Base-by-base conservation (phyloP, 208 protist genomes). In the Trypanosoma avium region DNA sequence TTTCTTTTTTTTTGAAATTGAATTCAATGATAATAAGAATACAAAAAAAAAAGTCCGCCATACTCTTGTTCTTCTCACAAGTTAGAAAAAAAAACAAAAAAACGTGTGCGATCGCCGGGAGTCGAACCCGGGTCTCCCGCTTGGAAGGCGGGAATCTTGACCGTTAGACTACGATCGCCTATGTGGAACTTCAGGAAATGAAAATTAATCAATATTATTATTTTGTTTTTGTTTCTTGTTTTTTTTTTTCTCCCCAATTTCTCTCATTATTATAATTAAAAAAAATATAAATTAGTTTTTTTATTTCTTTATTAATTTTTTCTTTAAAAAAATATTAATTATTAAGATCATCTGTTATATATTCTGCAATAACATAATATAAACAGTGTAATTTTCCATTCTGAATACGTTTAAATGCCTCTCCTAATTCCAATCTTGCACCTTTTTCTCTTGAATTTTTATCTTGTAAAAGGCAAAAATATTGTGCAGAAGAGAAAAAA, bases 291-390 rank as follows among this genome's bases (percentile, higher is more conserved):
- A 13, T 38, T 4, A 38, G 33, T 38, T 38, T 38, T 38, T 38
- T 38, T 38, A 13, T 38, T 38, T 38, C 10, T 38, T 38, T 38
- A 10, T 38, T 38, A 38, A 13, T 38, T 13, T 38, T 13, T 38
- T 10, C 33, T 13, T 38, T 13, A 49, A 49, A 49, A 21, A 49
- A 24, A 49, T 9, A 38, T 10, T 38, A 13, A 13, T 38, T 38
- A 38, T 38, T 38, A 13, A 58, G 35, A 26, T 61, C 48, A 22
- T 64, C 33, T 19, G 33, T 62, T n/a, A 52, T 12, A 35, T 73
- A 73, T 36, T 73, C 67, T 3, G 46, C 67, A 26, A 73, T 43
- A 40, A 73, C 53, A 27, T 73, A 73, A 38, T 54, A 29, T 26
- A 73, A 17, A 19, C 47, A 22, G 10, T 67, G 29, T 17, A 52